These are phyloP conservation scores for Sclerotinia glacialis DNA, from an alignment of 2,329 filamentous ascomycete species.

Conservation along the genomic window DNA sequence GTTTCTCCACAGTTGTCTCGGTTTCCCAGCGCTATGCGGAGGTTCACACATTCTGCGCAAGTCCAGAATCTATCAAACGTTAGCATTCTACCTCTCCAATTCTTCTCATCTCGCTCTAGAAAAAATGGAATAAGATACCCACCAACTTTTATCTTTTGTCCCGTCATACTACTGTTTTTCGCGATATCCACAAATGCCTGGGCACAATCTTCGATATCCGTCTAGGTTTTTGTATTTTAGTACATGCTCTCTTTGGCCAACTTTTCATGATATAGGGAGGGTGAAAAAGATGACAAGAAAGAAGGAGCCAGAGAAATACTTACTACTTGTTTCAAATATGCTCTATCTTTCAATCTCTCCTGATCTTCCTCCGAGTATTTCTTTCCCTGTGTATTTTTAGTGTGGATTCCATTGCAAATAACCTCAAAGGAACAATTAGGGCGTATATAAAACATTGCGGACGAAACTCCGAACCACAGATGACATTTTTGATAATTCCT, in stretches of 20 bases:
- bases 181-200: constrained; percentile 54
- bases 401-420: neutral
- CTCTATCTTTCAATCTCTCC: constrained; percentile 47
- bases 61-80: constrained; percentile 13
- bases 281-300: neutral
- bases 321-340: constrained; percentile 56
- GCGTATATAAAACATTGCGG: no score
- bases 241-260: neutral
- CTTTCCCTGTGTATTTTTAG: constrained; percentile 42
- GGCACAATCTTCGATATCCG: constrained; percentile 52
- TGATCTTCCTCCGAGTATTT: constrained; percentile 53
- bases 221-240: constrained; percentile 35
- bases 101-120: neutral
- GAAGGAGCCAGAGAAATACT: constrained; percentile 28
- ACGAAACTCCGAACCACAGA: neutral
- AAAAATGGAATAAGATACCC: constrained; percentile 20
- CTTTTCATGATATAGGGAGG: no score
- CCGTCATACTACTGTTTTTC: constrained; percentile 45
- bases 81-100: neutral
- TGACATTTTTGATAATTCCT: neutral
- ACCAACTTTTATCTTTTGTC: constrained; percentile 39
- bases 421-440: neutral
- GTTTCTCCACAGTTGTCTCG: neutral
- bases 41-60: constrained; percentile 13
- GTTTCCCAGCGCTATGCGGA: neutral